Evolutionary conservation across 768 basidiomycete genomes (phyloP).

Genomic region (Cystobasidium ongulense): DNA sequence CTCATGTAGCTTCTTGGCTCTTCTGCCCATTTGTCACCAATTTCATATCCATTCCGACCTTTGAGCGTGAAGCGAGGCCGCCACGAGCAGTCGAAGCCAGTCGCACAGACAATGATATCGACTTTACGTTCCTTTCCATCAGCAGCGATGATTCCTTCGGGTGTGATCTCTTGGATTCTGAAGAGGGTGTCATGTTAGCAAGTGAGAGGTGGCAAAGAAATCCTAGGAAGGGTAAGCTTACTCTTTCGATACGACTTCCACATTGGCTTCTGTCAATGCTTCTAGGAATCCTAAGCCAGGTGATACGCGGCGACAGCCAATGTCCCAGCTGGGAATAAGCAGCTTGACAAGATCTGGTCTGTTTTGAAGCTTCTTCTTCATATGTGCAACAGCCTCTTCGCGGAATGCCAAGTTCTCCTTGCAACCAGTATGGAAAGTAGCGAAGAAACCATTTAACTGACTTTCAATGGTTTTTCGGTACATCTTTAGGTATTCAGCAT

Average conservation of each 20-base stretch:
- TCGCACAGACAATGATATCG: slow-evolving; percentile 36
- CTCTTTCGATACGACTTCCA: slow-evolving; percentile 23
- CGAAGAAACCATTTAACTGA: background rate
- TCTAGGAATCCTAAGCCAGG: slow-evolving; percentile 34
- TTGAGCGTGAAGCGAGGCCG: slow-evolving; percentile 26
- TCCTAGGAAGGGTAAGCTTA: background rate
- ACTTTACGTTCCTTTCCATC: slow-evolving; percentile 32
- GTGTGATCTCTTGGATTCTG: slow-evolving; percentile 20
- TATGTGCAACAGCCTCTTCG: background rate
- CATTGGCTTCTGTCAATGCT: slow-evolving; percentile 25
- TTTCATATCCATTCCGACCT: slow-evolving; percentile 24
- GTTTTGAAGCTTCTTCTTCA: slow-evolving; percentile 20
- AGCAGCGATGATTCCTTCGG: slow-evolving; percentile 21
- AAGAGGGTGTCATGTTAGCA: background rate
- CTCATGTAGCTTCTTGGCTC: slow-evolving; percentile 31
- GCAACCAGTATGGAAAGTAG: slow-evolving; percentile 14
- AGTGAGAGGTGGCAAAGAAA: background rate
- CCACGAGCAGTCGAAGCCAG: slow-evolving; percentile 35
- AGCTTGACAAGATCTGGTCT: slow-evolving; percentile 13
- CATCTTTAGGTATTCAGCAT: background rate
- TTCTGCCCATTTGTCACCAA: slow-evolving; percentile 27
- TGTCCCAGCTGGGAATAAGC: slow-evolving; percentile 25
- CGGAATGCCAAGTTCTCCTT: background rate
- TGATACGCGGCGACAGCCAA: slow-evolving; percentile 28
- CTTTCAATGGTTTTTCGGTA: slow-evolving; percentile 20